These are phyloP conservation scores for Russula compacta DNA, from an alignment of 768 basidiomycete genomes.

Conservation along the genomic window DNA sequence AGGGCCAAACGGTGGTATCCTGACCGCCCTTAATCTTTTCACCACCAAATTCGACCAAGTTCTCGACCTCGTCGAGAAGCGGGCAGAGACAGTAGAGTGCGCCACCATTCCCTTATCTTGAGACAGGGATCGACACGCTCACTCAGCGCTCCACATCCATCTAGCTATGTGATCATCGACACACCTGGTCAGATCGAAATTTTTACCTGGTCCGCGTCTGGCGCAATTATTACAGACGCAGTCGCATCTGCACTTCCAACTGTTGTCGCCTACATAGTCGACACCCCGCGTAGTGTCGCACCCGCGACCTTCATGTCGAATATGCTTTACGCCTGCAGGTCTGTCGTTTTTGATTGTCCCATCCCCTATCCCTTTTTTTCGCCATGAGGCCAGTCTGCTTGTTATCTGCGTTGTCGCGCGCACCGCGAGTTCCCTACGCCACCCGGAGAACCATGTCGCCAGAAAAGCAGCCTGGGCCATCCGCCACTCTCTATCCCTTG, in stretches of 20 bases:
- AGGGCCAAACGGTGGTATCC: constrained; percentile 95
- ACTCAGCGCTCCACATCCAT: background rate
- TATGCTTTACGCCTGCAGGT: constrained; percentile 99
- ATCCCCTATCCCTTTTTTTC: background rate
- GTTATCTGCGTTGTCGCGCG: background rate
- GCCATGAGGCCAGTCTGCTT: background rate
- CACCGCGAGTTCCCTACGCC: background rate
- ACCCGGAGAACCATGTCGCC: background rate
- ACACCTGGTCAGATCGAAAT: constrained; percentile 99
- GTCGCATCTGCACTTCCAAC: constrained; percentile 89
- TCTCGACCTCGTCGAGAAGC: constrained; percentile 80
- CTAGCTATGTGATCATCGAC: constrained; percentile 88
- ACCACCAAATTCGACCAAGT: constrained; percentile 99
- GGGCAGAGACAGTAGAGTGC: constrained; percentile 82
- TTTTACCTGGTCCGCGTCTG: constrained; percentile 99
- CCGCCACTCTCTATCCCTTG: background rate
- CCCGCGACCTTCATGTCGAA: constrained; percentile 99
- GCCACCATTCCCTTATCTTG: constrained; percentile 22
- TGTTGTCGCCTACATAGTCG: constrained; percentile 93
- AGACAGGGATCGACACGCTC: background rate
- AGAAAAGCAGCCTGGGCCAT: background rate
- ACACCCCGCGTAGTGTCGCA: constrained; percentile 88
- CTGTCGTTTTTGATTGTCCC: constrained; percentile 20
- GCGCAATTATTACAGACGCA: constrained; percentile 96
- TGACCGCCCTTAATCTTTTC: constrained; percentile 95